phyloP scores from a whole-genome alignment of 2,329 filamentous ascomycete genomes.

The Didymellaceae sp. region DNA sequence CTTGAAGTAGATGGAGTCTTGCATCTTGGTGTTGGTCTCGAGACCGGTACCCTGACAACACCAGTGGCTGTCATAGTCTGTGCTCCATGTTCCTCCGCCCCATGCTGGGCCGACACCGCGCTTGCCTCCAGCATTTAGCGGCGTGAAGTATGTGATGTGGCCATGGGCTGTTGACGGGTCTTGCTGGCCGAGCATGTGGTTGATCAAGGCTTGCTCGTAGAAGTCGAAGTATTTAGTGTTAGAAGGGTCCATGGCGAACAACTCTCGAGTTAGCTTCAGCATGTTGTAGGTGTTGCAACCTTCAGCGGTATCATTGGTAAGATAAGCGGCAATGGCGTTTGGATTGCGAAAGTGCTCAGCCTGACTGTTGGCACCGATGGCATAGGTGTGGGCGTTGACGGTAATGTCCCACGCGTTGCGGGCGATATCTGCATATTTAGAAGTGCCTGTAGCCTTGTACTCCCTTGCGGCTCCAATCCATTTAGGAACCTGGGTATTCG shows the following conservation, averaged over 20 bases:
- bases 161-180: background rate
- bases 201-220: slow-evolving; percentile 5
- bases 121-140: slow-evolving; percentile 30
- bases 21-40: slow-evolving; percentile 61
- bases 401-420: background rate
- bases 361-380: slow-evolving; percentile 1
- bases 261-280: slow-evolving; percentile 2
- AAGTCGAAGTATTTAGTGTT: slow-evolving; percentile 1
- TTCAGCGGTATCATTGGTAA: background rate
- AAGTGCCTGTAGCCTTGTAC: background rate
- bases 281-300: slow-evolving; percentile 5
- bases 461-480: background rate
- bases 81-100: slow-evolving; percentile 63
- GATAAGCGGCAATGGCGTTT: background rate
- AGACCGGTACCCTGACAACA: slow-evolving; percentile 61
- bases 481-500: background rate
- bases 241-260: background rate
- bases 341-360: slow-evolving; percentile 1
- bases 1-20: slow-evolving; percentile 57
- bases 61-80: slow-evolving; percentile 62
- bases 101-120: slow-evolving; percentile 59
- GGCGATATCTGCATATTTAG: background rate
- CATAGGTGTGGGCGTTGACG: background rate
- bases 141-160: slow-evolving; percentile 4
- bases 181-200: slow-evolving; percentile 3